Base-by-base conservation (phyloP, 371 early-diverging fungal genomes). In the Fennellomyces sp. region DNA sequence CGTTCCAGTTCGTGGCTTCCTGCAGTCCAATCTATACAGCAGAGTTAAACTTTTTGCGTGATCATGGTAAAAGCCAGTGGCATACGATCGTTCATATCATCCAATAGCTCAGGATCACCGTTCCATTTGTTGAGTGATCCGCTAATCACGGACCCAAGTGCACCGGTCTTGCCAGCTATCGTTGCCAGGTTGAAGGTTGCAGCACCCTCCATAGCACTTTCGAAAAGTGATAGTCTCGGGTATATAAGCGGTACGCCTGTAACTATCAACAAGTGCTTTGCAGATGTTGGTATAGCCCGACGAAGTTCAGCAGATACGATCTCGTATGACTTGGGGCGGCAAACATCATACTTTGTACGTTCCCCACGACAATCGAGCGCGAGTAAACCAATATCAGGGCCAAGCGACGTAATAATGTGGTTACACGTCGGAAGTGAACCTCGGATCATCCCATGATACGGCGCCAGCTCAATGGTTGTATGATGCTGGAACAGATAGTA, bases 401-500 rank as follows among this genome's bases (percentile, higher is more conserved):
- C 94, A 26, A 92, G 62, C 7, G 83, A 81, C 30, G 73, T 73
- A 19, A 73, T 48, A 35, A 76, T 76, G 41, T 69, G 68, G 28
- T 76, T 56, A 19, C 70, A 69, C 0, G 63, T 58, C 5, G 68
- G 58, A 15, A 62, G 10, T 7, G 54, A 30, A 3, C 76, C 73
- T 0, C 56, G 68, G 23, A 70, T 52, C 76, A 76, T 72, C 6
- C 86, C 89, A 59, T 92, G 86, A 25, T 70, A 69, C 2, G 75
- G 63, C 1, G 87, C 88, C 36, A 81, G 58, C 17, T 74, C 63
- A 28, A 76, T 66, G 2, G 86, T 91, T 2, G 90, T 90, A 69
- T 94, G 95, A 0, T 89, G 91, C 68, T 95, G 95, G 82, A 91
- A 95, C 45, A 91, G 69, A 31, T 91, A 83, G 73, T 89, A 94